Base-by-base conservation (phyloP, 495 filamentous ascomycete genomes). In the Sporormia fimetaria region DNA sequence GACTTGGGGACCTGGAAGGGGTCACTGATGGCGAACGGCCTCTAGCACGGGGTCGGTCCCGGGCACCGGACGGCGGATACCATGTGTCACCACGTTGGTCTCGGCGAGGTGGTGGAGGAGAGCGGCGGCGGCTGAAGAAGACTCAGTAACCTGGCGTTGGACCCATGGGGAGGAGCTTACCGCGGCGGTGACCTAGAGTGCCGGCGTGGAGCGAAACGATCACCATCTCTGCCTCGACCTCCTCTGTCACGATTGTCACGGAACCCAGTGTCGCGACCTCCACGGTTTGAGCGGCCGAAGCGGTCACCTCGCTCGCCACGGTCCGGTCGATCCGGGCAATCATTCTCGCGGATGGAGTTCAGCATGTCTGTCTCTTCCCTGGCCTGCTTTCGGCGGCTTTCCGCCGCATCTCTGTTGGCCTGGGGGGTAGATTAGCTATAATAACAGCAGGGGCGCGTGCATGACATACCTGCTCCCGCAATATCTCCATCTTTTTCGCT, bases 401-500 rank as follows among this genome's bases (percentile, higher is more conserved):
- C 74, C 60, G 86, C 84, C 3, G 82, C 81, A 27, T 78, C 81
- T 57, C 79, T 38, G 87, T 81, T 28, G 81, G 75, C 88, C 94
- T 52, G 44, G 3, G 6, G 26, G 14, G 23, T 23, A 28, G 20
- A n/a, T 23, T 15, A 38, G 40, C 27, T 23, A n/a, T 8, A 32
- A 16, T 15, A 11, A 4, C 22, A 30, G 21, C 22, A 15, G 12
- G 5, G 37, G 25, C 21, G 17, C 21, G n/a, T 15, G 20, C 8
- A 10, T 9, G 12, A 34, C 50, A 16, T 61, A 90, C 90, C 78
- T 92, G 93, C 53, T 94, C 84, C 59, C 94, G 84, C 24, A 87
- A 80, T 25, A 98, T 67, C 57, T 96, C 90, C 15, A 81, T 65
- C 63, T 95, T 98, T 69, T 98, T 98, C 3, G 87, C 85, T 57